Conservation (phyloP, 1,284 basidiomycete species). For the Athelia psychrophila region DNA sequence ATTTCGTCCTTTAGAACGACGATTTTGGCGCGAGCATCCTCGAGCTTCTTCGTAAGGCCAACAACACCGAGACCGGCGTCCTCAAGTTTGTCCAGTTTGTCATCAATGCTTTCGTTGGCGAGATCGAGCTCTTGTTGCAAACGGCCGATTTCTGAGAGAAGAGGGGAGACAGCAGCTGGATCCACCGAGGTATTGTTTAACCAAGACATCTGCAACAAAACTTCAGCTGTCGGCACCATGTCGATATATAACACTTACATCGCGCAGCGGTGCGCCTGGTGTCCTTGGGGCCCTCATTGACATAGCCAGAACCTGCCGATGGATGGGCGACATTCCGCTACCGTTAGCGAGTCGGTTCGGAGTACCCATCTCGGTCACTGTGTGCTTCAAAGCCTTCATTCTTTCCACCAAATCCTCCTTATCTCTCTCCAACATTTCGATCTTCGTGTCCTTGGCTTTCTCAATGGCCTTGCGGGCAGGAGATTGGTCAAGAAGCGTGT, state of each 20-base stretch:
- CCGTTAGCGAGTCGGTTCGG: constrained; percentile 51
- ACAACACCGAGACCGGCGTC: constrained; percentile 73
- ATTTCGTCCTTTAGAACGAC: constrained; percentile 64
- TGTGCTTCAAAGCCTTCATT: constrained; percentile 53
- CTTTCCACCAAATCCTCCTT: constrained; percentile 72
- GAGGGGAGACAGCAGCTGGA: constrained; percentile 43
- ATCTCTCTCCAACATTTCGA: constrained; percentile 73
- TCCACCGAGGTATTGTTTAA: constrained; percentile 56
- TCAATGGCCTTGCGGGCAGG: constrained; percentile 75
- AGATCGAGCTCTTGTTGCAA: constrained; percentile 68
- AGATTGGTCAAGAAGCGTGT: constrained; percentile 65
- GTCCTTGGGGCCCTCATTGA: constrained; percentile 68
- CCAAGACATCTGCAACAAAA: constrained; percentile 59
- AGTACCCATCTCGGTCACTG: constrained; percentile 46
- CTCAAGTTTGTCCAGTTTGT: constrained; percentile 80
- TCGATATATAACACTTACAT: constrained; percentile 46
- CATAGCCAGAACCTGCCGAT: constrained; percentile 66
- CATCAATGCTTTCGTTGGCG: constrained; percentile 81
- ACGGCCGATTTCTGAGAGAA: constrained; percentile 62
- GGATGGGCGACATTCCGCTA: constrained; percentile 67
- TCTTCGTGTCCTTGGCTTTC: constrained; percentile 67
- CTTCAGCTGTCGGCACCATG: constrained; percentile 10
- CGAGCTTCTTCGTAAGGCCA: constrained; percentile 64
- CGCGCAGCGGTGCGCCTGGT: constrained; percentile 71
- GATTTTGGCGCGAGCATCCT: constrained; percentile 61